These are phyloP conservation scores for Leishmania amazonensis DNA, from an alignment of 208 protist species.

Conservation along the genomic window DNA sequence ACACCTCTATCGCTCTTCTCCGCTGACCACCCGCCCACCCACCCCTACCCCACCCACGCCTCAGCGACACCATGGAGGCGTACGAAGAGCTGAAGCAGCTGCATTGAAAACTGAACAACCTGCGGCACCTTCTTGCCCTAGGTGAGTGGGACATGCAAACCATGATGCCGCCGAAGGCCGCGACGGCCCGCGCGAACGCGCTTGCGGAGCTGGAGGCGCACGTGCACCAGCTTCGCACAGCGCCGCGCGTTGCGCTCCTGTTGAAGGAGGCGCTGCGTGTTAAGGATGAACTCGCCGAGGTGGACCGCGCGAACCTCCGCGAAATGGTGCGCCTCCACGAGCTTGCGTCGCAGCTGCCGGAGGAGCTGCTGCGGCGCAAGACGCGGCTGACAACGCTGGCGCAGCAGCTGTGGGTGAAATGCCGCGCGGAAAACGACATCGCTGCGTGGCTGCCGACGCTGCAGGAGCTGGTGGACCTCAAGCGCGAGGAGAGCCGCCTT, in stretches of 20 bases:
- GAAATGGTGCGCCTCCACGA: neutral
- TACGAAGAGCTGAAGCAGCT: slow-evolving; percentile 54
- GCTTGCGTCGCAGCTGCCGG: slow-evolving; percentile 6
- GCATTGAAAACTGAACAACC: slow-evolving; percentile 43
- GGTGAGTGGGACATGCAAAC: slow-evolving; percentile 53
- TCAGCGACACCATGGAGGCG: slow-evolving; percentile 18
- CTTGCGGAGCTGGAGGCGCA: slow-evolving; percentile 16
- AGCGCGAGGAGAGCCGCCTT: slow-evolving; percentile 43
- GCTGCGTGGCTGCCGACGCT: slow-evolving; percentile 27
- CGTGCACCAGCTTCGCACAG: neutral
- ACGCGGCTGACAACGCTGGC: neutral
- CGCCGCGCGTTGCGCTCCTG: neutral
- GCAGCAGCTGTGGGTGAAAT: slow-evolving; percentile 2
- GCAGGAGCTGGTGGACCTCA: slow-evolving; percentile 35
- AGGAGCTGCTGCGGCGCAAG: neutral
- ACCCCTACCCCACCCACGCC: neutral
- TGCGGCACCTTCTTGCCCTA: slow-evolving; percentile 39
- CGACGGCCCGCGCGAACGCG: slow-evolving; percentile 36
- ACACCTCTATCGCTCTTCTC: neutral
- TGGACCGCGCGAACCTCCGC: neutral
- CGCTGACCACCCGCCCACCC: neutral
- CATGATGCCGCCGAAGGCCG: slow-evolving; percentile 64
- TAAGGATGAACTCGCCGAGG: neutral
- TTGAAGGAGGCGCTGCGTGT: slow-evolving; percentile 9
- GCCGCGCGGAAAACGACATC: neutral